A percentile compares a stretch with the other conserved stretches of the same genome.
Evolutionary conservation across 2,329 filamentous ascomycete species (phyloP).

Genomic region (Penicillium fuscoglaucum): DNA sequence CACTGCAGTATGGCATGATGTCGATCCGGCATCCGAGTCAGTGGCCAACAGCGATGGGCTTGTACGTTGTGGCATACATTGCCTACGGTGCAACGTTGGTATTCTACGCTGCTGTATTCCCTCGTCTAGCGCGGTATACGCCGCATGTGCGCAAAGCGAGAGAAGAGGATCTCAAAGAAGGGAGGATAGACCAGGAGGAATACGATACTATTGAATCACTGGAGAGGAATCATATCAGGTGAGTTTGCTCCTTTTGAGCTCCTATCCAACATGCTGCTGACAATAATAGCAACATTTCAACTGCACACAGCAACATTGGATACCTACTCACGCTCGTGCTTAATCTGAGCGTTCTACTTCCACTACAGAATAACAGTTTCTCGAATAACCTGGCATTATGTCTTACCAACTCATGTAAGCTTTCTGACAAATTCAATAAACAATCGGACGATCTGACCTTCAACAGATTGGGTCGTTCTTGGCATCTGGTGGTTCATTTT

Average conservation of each 20-base stretch:
- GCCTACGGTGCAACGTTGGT: slow-evolving; percentile 45
- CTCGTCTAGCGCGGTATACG: slow-evolving; percentile 42
- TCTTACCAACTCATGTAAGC: slow-evolving; percentile 45
- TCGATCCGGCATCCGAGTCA: slow-evolving; percentile 39
- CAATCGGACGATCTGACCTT: slow-evolving; percentile 1
- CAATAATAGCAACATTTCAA: slow-evolving; percentile 39
- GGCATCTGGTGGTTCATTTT: slow-evolving; percentile 48
- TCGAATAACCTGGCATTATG: slow-evolving; percentile 45
- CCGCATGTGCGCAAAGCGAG: slow-evolving; percentile 45
- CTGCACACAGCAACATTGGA: slow-evolving; percentile 47
- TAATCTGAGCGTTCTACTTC: slow-evolving; percentile 43
- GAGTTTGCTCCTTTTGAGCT: neutral
- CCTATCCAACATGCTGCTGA: slow-evolving; percentile 7
- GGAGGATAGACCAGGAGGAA: slow-evolving; percentile 39
- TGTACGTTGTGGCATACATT: slow-evolving; percentile 45
- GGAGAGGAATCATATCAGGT: slow-evolving; percentile 46
- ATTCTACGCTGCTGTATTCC: slow-evolving; percentile 46
- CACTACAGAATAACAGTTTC: slow-evolving; percentile 38
- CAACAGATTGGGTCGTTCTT: slow-evolving; percentile 44
- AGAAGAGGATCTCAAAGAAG: slow-evolving; percentile 43
- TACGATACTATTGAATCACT: slow-evolving; percentile 46
- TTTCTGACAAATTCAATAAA: too few relatives aligned
- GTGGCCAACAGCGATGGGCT: slow-evolving; percentile 44
- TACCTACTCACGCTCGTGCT: slow-evolving; percentile 43
- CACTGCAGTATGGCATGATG: slow-evolving; percentile 45